Base-by-base conservation (phyloP, 2,329 filamentous ascomycete genomes). In the Fusarium penzigii region DNA sequence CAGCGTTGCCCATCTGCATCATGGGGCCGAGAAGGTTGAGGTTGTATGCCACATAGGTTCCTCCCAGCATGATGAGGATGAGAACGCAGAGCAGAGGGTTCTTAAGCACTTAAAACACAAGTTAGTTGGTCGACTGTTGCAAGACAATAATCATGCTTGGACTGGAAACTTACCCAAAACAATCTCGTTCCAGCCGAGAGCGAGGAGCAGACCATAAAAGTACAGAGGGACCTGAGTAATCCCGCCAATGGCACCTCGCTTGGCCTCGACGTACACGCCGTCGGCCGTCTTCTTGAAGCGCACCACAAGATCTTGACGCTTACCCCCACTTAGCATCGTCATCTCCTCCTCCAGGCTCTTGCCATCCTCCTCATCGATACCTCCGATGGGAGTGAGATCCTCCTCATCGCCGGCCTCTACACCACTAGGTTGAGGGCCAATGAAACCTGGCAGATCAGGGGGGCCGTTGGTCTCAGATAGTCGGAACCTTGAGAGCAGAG, bases 241-340 rank as follows among this genome's bases (percentile, higher is more conserved):
- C 51, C 93, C 92, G 49, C 94, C 94, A 68, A 99, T 95, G 40
- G 94, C 94, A 69, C 93, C 92, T 52, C 94, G 85, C 81, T 99
- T 99, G 45, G 94, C 94, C 76, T 99, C 94, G 40, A 99, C 92
- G 65, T 96, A 99, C 5, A 99, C 93, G 8, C 92, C 94, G 69
- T 99, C 94, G 1, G 94, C 94, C 36, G 91, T 94, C 81, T 97
- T 97, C 81, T 97, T 97, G 82, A 99, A 99, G 49, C 94, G 84
- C 13, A 96, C 88, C 10, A 92, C 90, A 29, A 99, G 82, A 69
- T 99, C 92, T 68, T 96, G 90, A 54, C 90, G 84, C 75, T 97
- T 96, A 59, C 85, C 82, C 72, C 97, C 93, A 65, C 87, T 88
- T 43, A 99, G 80, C n/a, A 97, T 84, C 0, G 90, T 94, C 86